Percentiles rank a stretch among this genome's conserved stretches.
Conservation (phyloP, 495 filamentous ascomycete genomes). For the Hypoxylon crocopeplum region DNA sequence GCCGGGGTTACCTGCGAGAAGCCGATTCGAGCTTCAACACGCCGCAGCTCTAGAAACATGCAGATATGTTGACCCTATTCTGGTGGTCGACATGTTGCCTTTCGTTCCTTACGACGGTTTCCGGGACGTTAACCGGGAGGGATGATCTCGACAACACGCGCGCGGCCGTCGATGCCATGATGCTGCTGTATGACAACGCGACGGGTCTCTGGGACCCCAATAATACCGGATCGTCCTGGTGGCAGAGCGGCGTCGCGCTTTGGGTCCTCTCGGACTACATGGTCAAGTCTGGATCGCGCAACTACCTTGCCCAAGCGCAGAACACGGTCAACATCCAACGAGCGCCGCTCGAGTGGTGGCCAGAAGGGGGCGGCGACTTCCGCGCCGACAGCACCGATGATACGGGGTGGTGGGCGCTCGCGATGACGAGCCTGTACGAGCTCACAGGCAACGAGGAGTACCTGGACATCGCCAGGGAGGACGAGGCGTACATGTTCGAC, state of each 20-base stretch:
- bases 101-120: background rate
- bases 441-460: conserved; percentile 60
- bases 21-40: background rate
- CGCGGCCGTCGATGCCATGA: conserved; percentile 49
- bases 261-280: conserved; percentile 49
- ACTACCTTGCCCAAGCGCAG: conserved; percentile 44
- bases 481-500: conserved; percentile 64
- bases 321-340: conserved; percentile 45
- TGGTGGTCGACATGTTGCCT: conserved; percentile 16
- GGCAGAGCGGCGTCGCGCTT: conserved; percentile 52
- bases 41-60: background rate
- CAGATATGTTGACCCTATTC: conserved; percentile 12
- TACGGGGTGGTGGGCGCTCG: conserved; percentile 73
- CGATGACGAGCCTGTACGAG: conserved; percentile 68
- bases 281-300: conserved; percentile 38
- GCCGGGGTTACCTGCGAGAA: no score
- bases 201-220: conserved; percentile 46
- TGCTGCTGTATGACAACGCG: conserved; percentile 43
- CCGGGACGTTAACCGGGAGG: background rate
- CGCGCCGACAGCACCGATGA: conserved; percentile 69
- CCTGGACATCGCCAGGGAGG: conserved; percentile 58
- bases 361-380: conserved; percentile 50
- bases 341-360: conserved; percentile 46
- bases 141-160: conserved; percentile 13
- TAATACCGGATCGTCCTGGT: conserved; percentile 42